Conservation (phyloP, 2,329 filamentous ascomycete genomes). For the Diaporthe caulivora region DNA sequence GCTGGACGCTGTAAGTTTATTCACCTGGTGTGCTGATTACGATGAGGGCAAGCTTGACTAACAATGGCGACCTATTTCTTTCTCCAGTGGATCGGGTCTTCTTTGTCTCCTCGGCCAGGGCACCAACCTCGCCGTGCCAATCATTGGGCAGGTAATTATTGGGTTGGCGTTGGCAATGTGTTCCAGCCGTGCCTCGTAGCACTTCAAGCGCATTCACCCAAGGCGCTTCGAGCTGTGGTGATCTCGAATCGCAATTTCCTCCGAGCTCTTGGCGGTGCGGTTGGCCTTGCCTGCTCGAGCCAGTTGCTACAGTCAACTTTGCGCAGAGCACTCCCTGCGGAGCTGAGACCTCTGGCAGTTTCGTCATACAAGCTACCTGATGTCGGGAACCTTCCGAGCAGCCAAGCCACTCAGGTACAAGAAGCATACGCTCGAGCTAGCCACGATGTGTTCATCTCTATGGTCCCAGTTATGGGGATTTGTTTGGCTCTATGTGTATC, state of each 20-base stretch:
- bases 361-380: conserved; percentile 18
- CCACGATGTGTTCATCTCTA: conserved; percentile 14
- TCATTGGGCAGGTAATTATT: conserved; percentile 49
- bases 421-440: conserved; percentile 22
- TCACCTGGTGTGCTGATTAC: background rate
- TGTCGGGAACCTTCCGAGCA: background rate
- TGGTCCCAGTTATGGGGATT: conserved; percentile 11
- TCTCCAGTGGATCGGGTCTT: conserved; percentile 49
- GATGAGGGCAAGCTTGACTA: background rate
- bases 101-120: conserved; percentile 44
- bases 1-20: conserved; percentile 44
- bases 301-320: conserved; percentile 27
- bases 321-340: background rate
- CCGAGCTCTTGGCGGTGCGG: conserved; percentile 52
- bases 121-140: conserved; percentile 46
- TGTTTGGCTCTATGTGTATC: conserved; percentile 20
- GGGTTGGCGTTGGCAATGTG: conserved; percentile 52
- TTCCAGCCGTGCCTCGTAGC: conserved; percentile 54
- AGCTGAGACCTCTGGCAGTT: background rate
- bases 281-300: conserved; percentile 45
- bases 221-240: conserved; percentile 52
- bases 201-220: conserved; percentile 52
- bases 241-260: conserved; percentile 55
- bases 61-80: conserved; percentile 36
- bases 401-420: background rate